Evolutionary conservation across 1,284 basidiomycete species (phyloP).

Genomic region (Papiliotrema laurentii): DNA sequence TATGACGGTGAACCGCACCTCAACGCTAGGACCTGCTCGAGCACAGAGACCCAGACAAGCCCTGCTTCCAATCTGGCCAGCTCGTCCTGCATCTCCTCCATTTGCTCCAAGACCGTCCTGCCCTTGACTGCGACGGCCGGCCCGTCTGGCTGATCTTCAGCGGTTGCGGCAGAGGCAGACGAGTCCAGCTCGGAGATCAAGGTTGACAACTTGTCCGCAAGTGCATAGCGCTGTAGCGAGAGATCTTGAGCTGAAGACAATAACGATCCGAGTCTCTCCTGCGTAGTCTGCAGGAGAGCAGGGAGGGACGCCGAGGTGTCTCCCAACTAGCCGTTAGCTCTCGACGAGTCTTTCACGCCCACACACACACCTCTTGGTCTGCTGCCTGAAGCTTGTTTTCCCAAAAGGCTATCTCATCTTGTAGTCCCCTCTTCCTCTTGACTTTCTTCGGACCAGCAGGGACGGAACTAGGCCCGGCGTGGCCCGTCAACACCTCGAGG

Average conservation of each 20-base stretch:
- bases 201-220: conserved; percentile 37
- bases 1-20: conserved; percentile 55
- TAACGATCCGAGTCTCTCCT: conserved; percentile 23
- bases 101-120: conserved; percentile 48
- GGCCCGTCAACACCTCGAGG: conserved; percentile 20
- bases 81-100: conserved; percentile 72
- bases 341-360: too few relatives aligned
- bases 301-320: conserved; percentile 28
- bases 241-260: conserved; percentile 65
- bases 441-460: background rate
- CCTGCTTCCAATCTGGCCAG: conserved; percentile 70
- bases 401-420: conserved; percentile 39
- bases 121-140: conserved; percentile 7
- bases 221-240: conserved; percentile 65
- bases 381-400: conserved; percentile 18
- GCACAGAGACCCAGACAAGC: conserved; percentile 66
- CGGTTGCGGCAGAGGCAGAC: background rate
- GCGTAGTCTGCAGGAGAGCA: conserved; percentile 24
- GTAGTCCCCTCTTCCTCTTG: conserved; percentile 15
- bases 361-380: conserved; percentile 17
- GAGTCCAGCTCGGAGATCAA: conserved; percentile 30
- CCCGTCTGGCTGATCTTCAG: conserved; percentile 1
- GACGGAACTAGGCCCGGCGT: conserved; percentile 5
- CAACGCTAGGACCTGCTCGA: conserved; percentile 64
- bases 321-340: conserved; percentile 14